A percentile compares a stretch with the other conserved stretches of the same genome.
phyloP scores from a whole-genome alignment of 805 yeast genomes.

The Osmozyma mogii region DNA sequence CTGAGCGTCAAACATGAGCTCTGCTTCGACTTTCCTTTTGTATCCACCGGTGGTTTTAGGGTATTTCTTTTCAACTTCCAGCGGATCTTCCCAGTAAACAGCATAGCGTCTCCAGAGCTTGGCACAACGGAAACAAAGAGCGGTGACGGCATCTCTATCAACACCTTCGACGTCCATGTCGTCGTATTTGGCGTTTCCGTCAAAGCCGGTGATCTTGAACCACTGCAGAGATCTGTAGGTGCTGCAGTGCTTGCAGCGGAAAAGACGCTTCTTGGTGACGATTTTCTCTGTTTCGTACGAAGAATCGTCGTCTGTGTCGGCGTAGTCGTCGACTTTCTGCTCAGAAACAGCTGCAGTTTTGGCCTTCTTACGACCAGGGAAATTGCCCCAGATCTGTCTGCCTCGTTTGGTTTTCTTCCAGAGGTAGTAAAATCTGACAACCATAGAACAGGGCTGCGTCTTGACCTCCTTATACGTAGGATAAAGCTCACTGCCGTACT shows the following conservation, averaged over 20 bases:
- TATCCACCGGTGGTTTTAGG: conserved; percentile 42
- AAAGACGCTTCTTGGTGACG: conserved; percentile 25
- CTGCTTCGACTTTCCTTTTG: conserved; percentile 61
- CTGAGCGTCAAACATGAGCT: conserved; percentile 54
- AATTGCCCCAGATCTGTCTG: conserved; percentile 73
- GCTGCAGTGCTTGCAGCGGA: conserved; percentile 68
- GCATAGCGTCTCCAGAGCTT: conserved; percentile 88
- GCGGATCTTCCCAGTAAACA: conserved; percentile 76
- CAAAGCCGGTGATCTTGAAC: conserved; percentile 63
- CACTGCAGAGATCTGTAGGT: conserved; percentile 51
- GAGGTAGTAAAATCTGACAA: conserved; percentile 79
- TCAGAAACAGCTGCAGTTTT: conserved; percentile 9
- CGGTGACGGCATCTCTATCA: conserved; percentile 34
- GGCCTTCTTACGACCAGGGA: conserved; percentile 54
- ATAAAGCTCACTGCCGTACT: conserved; percentile 71
- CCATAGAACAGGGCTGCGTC: conserved; percentile 65
- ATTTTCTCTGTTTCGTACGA: conserved; percentile 54
- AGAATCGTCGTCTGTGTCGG: conserved; percentile 65
- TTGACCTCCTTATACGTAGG: conserved; percentile 67
- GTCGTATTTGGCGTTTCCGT: conserved; percentile 30
- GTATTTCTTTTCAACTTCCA: conserved; percentile 48
- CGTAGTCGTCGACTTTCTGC: conserved; percentile 38
- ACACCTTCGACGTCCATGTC: conserved; percentile 7
- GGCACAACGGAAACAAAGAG: conserved; percentile 82
- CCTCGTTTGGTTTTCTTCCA: conserved; percentile 89